Evolutionary conservation across 2,329 filamentous ascomycete species (phyloP).

Genomic region (Botryotinia convoluta): DNA sequence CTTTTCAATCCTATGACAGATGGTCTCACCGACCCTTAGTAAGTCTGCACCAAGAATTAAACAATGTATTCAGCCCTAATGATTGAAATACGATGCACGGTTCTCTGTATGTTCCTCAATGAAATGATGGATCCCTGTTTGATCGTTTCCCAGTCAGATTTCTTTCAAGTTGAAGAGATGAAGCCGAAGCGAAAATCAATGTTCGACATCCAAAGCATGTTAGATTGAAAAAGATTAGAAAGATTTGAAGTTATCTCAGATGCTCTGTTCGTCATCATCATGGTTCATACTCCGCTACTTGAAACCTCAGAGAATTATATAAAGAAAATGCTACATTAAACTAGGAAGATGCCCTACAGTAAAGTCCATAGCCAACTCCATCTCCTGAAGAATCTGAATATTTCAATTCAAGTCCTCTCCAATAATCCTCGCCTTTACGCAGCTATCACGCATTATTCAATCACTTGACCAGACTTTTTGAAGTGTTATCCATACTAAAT

Average conservation of each 20-base stretch:
- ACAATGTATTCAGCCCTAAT: not conserved
- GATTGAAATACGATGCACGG: not conserved
- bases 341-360: not conserved
- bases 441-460: too few relatives aligned
- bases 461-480: not conserved
- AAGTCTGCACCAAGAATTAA: not conserved
- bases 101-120: not conserved
- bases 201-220: not conserved
- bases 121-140: not conserved
- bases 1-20: not conserved
- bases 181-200: not conserved
- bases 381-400: not conserved
- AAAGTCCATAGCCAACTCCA: not conserved
- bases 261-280: not conserved
- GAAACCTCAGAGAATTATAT: not conserved
- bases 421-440: not conserved
- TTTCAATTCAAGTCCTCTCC: not conserved
- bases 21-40: not conserved
- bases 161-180: not conserved
- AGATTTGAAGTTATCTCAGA: not conserved
- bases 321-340: not conserved
- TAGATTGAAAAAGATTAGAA: not conserved
- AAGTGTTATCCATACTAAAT: not conserved
- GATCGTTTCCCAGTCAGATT: too few relatives aligned
- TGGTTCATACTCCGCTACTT: not conserved